Base-by-base conservation (phyloP, 2,329 filamentous ascomycete genomes). In the Teratosphaeria pseudoeucalypti region DNA sequence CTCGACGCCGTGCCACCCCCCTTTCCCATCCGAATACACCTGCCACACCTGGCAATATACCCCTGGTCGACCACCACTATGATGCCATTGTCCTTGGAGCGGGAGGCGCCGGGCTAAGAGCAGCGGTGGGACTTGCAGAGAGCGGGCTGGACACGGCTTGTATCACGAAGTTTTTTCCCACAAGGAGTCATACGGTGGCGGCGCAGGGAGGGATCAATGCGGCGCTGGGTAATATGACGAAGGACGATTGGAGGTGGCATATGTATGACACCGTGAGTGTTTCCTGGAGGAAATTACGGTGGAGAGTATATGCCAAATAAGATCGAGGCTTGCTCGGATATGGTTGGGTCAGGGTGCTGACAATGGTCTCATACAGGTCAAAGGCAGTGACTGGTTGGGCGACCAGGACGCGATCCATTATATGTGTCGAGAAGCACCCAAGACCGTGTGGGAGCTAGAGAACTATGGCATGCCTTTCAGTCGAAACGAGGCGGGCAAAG, bases 11-110 rank as follows among this genome's bases (percentile, higher is more conserved):
- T 61, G 68, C 68, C 55, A 69, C 65, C 7, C 67, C 66, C 6
- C 58, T 66, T 5, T 49, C 43, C 6, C 5, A 49, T 26, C 43
- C 43, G 6, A 10, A 11, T 11, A 49, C 43, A 23, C 57, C 68
- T 32, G 56, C 62, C 9, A 59, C 63, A 27, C 58, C 64, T 47
- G 56, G 61, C 55, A 91, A 95, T 77, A 96, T 96, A 76, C 87
- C 90, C 55, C 88, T 96, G 68, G 90, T 96, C 85, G 92, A 96
- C 75, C 92, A 97, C 78, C 90, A 96, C 78, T 96, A 96, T 78
- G 92, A 96, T 68, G 75, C 75, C 27, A 75, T 78, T 39, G 76
- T 77, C 14, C 71, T 77, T 23, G 75, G 76, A 52, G 84, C 84
- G 62, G 84, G 84, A 63, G 84, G 84, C 68, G 82, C 84, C 62